Conservation (phyloP, 441 rosid species). For the Viola pubescens region DNA sequence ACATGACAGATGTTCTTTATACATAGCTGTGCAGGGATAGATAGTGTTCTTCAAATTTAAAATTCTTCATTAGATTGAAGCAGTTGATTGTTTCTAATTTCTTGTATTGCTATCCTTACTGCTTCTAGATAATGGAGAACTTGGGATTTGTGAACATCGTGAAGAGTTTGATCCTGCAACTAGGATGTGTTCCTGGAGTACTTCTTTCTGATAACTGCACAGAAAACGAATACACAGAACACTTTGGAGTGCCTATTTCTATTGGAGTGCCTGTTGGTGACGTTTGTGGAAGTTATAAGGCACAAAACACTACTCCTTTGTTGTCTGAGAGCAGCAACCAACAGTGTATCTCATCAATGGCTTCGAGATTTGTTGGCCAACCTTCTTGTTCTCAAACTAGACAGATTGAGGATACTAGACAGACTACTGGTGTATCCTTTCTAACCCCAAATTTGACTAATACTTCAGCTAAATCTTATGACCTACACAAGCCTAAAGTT, state of each 20-base stretch:
- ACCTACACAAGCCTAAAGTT: conserved; percentile 14
- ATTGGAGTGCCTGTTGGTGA: conserved; percentile 23
- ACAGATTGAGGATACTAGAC: conserved; percentile 26
- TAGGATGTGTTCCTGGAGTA: conserved; percentile 71
- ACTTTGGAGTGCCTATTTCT: conserved; percentile 22
- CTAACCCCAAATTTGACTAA: conserved; percentile 17
- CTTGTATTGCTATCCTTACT: conserved; percentile 12
- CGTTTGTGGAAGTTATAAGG: conserved; percentile 28
- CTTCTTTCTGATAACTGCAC: conserved; percentile 48
- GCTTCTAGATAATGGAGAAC: conserved; percentile 73
- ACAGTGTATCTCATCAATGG: conserved; percentile 31
- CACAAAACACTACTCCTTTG: conserved; percentile 24
- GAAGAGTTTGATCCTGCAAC: conserved; percentile 64
- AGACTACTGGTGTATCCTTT: conserved; percentile 20
- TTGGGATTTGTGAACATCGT: conserved; percentile 70
- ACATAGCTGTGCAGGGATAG: too few species aligned
- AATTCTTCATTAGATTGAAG: too few species aligned
- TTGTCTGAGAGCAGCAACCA: conserved; percentile 30
- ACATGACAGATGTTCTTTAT: too few species aligned
- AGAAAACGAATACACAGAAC: conserved; percentile 33
- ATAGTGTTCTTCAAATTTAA: too few species aligned
- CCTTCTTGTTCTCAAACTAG: conserved; percentile 24
- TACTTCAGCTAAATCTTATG: conserved; percentile 17
- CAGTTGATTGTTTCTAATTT: too few species aligned
- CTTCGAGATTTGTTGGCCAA: conserved; percentile 30